A percentile compares a stretch with the other conserved stretches of the same genome.
These are phyloP conservation scores for Xylariales sp. DNA, from an alignment of 2,329 filamentous ascomycete species.

Conservation along the genomic window DNA sequence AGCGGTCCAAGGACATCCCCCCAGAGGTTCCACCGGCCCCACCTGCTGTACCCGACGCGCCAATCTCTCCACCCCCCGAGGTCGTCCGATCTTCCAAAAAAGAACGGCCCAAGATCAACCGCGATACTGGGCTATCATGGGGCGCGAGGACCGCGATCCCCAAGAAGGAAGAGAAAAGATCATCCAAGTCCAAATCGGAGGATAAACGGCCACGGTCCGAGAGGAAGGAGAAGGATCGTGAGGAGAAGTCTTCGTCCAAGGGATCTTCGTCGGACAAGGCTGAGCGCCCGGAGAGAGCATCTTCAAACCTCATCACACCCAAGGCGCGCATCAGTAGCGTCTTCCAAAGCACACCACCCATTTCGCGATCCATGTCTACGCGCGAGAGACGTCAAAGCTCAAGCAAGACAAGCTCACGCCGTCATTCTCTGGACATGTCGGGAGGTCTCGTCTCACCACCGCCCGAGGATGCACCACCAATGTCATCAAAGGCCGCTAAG, in stretches of 20 bases:
- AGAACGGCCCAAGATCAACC: slow-evolving; percentile 72
- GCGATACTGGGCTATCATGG: slow-evolving; percentile 67
- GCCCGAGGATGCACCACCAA: slow-evolving; percentile 60
- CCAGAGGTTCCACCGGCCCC: slow-evolving; percentile 33
- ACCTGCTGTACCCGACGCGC: slow-evolving; percentile 43
- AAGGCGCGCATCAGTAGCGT: slow-evolving; percentile 58
- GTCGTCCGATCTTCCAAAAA: slow-evolving; percentile 61
- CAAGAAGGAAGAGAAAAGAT: slow-evolving; percentile 52
- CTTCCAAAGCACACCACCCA: slow-evolving; percentile 63
- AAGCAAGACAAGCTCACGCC: slow-evolving; percentile 58
- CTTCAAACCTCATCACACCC: slow-evolving; percentile 39
- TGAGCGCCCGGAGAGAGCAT: slow-evolving; percentile 34
- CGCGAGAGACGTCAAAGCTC: slow-evolving; percentile 57
- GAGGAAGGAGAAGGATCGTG: slow-evolving; percentile 59
- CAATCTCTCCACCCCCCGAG: slow-evolving; percentile 48
- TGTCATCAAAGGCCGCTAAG: slow-evolving; percentile 74
- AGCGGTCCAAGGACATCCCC: slow-evolving; percentile 24
- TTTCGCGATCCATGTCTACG: slow-evolving; percentile 65
- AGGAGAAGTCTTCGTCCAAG: slow-evolving; percentile 58
- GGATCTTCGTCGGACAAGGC: slow-evolving; percentile 72
- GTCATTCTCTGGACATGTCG: slow-evolving; percentile 62
- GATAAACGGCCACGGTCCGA: slow-evolving; percentile 43
- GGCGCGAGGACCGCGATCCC: slow-evolving; percentile 65
- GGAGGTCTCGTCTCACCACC: slow-evolving; percentile 68
- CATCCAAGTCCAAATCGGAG: slow-evolving; percentile 62